Conservation (phyloP, 2,329 filamentous ascomycete species). For the Phyllosticta citriasiana region DNA sequence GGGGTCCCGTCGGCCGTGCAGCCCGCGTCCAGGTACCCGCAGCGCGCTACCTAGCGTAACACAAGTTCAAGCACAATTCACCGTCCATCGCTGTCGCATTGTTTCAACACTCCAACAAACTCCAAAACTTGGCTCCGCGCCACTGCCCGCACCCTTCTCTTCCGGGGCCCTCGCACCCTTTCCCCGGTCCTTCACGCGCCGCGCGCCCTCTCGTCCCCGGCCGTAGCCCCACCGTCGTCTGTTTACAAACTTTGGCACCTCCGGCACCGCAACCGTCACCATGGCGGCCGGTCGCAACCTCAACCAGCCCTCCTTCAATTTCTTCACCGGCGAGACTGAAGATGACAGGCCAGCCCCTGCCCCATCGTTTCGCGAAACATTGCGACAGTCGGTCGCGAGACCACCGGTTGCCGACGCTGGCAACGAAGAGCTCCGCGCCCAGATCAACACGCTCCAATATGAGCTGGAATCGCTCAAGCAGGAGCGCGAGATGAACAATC, state of each 20-base stretch:
- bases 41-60: background rate
- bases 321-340: conserved; percentile 38
- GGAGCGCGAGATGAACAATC: conserved; percentile 68
- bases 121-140: background rate
- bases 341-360: conserved; percentile 23
- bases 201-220: background rate
- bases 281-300: conserved; percentile 18
- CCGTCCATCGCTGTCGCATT: background rate
- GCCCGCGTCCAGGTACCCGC: background rate
- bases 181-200: background rate
- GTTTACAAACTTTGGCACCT: conserved; percentile 2
- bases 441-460: conserved; percentile 80
- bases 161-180: background rate
- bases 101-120: background rate
- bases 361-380: conserved; percentile 31
- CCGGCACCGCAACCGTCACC: background rate
- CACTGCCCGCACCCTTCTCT: background rate
- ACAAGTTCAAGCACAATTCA: background rate
- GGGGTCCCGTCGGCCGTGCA: background rate
- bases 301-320: conserved; percentile 35
- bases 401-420: conserved; percentile 26
- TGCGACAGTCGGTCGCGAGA: conserved; percentile 33
- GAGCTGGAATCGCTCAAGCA: conserved; percentile 79
- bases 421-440: conserved; percentile 76
- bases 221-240: background rate